These are phyloP conservation scores for Coniochaeta sp. DNA, from an alignment of 2,329 filamentous ascomycete genomes.

Conservation along the genomic window DNA sequence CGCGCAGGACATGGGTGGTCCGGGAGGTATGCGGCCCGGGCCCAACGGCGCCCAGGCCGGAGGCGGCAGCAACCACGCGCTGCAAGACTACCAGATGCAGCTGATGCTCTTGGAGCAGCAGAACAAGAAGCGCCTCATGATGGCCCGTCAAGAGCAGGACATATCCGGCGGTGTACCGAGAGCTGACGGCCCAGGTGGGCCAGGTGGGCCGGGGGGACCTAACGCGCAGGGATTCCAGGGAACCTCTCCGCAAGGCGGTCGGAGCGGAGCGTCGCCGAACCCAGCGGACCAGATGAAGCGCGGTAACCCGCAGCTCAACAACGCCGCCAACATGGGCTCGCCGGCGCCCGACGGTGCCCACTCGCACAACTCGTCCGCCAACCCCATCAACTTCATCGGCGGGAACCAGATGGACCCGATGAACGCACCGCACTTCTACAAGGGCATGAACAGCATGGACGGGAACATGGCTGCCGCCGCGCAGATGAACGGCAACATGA, in stretches of 20 bases:
- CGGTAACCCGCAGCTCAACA: constrained; percentile 66
- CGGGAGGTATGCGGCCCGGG: constrained; percentile 51
- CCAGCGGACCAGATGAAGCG: constrained; percentile 75
- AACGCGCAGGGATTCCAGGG: constrained; percentile 60
- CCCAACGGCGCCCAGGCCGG: constrained; percentile 36
- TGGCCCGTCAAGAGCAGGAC: constrained; percentile 76
- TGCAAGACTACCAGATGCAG: constrained; percentile 87
- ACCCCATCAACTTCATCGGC: constrained; percentile 53
- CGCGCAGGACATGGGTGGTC: constrained; percentile 49
- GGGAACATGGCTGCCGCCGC: constrained; percentile 44
- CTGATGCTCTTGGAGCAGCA: constrained; percentile 81
- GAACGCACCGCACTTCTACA: constrained; percentile 55
- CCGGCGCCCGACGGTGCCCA: constrained; percentile 62
- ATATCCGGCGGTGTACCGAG: constrained; percentile 41
- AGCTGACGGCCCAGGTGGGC: constrained; percentile 44
- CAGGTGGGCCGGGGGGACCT: constrained; percentile 43
- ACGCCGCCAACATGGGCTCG: constrained; percentile 57
- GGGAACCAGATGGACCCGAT: constrained; percentile 52
- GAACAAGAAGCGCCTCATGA: constrained; percentile 79
- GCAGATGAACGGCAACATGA: constrained; percentile 59
- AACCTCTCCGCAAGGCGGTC: constrained; percentile 62
- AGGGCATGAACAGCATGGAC: constrained; percentile 45
- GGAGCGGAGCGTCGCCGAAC: constrained; percentile 68
- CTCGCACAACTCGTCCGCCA: constrained; percentile 59
- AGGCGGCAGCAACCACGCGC: constrained; percentile 65